phyloP scores from a whole-genome alignment of 2,329 filamentous ascomycete genomes.

The Thermomyces lanuginosus region DNA sequence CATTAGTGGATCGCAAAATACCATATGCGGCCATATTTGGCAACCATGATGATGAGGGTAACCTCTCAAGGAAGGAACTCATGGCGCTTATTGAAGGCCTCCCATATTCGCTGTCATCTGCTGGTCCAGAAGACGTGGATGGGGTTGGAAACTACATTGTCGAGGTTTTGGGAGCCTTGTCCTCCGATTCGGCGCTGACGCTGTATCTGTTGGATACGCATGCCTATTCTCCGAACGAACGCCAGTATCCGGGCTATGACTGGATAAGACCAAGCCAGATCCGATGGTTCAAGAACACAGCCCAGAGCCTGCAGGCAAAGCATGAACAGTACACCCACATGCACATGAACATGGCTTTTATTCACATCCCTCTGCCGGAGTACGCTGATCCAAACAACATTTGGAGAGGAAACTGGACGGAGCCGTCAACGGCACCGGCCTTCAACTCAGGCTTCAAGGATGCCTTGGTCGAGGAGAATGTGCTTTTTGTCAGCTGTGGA shows the following conservation, averaged over 20 bases:
- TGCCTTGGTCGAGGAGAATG: conserved; percentile 67
- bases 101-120: conserved; percentile 73
- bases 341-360: conserved; percentile 91
- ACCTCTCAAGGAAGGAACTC: conserved; percentile 56
- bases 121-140: conserved; percentile 68
- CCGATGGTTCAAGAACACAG: conserved; percentile 77
- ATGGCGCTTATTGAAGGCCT: conserved; percentile 78
- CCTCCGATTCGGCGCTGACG: conserved; percentile 76
- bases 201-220: conserved; percentile 94
- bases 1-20: conserved; percentile 73
- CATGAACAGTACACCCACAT: conserved; percentile 77
- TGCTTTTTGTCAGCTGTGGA: conserved; percentile 77
- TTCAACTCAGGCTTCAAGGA: conserved; percentile 92
- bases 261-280: conserved; percentile 94
- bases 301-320: conserved; percentile 54
- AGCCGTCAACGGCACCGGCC: conserved; percentile 69
- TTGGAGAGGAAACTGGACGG: conserved; percentile 56
- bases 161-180: conserved; percentile 66
- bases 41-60: conserved; percentile 89
- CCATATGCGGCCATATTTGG: conserved; percentile 91
- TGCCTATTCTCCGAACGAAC: conserved; percentile 77
- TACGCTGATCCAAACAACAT: conserved; percentile 49
- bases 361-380: conserved; percentile 90
- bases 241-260: conserved; percentile 80
- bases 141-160: conserved; percentile 92